Conservation (phyloP, 352 stramenopile species). For the Pelagophyceae sp. region DNA sequence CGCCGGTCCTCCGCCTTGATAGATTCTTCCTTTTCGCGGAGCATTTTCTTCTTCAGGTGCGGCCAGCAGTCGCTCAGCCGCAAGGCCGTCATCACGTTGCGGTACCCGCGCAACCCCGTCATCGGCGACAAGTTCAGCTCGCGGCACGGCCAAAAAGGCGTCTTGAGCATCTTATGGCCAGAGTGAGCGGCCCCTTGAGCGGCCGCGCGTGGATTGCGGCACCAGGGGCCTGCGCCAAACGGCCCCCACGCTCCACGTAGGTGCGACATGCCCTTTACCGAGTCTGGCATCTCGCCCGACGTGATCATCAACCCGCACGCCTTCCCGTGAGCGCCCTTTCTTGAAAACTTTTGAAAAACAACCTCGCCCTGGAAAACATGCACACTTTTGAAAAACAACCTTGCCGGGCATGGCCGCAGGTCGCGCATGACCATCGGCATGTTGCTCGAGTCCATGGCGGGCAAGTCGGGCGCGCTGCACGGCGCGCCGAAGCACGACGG, state of each 20-base stretch:
- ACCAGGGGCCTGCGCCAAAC: no score
- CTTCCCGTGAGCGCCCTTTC: no score
- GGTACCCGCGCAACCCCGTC: conserved; percentile 95
- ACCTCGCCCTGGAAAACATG: no score
- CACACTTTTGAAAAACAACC: no score
- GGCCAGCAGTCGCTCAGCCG: conserved; percentile 13
- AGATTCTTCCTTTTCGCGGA: no score
- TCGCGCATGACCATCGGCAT: conserved; percentile 97
- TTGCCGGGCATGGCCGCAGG: no score
- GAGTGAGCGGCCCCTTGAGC: conserved; percentile 84
- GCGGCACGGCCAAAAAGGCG: conserved; percentile 98
- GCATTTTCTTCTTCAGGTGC: no score
- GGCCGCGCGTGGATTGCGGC: neutral
- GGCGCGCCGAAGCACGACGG: conserved; percentile 87
- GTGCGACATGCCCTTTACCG: conserved; percentile 74
- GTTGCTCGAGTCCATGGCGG: conserved; percentile 98
- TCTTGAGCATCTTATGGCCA: conserved; percentile 97
- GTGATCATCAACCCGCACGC: conserved; percentile 99
- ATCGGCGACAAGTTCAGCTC: conserved; percentile 99
- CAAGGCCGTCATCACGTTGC: conserved; percentile 87
- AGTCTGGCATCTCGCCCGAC: conserved; percentile 95
- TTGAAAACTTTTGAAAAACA: no score
- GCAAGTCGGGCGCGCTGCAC: conserved; percentile 95
- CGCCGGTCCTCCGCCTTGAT: no score
- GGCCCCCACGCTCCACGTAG: neutral